Conservation (phyloP, 768 basidiomycete genomes). For the Phylloporus rhodoxanthus region DNA sequence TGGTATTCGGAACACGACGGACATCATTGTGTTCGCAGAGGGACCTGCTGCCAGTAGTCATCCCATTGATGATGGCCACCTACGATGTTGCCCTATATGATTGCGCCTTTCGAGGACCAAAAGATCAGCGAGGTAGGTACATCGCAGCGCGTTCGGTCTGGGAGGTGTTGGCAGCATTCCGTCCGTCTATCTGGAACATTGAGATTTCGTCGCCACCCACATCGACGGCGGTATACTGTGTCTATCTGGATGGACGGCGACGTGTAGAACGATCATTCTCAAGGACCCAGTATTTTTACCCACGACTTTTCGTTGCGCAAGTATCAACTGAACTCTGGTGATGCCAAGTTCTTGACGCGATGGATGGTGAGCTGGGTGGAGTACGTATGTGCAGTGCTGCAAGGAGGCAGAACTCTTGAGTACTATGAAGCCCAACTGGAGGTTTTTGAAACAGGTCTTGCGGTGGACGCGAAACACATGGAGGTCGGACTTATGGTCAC, state of each 20-base stretch:
- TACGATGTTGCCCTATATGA: no score
- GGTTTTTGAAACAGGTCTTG: conserved; percentile 40
- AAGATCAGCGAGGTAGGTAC: no score
- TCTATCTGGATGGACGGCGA: conserved; percentile 90
- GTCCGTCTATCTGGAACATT: no score
- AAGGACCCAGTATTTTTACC: background rate
- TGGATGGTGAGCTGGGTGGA: conserved; percentile 74
- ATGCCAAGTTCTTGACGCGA: conserved; percentile 88
- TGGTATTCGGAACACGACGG: no score
- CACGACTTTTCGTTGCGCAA: conserved; percentile 65
- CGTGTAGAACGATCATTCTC: no score
- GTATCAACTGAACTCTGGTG: conserved; percentile 91
- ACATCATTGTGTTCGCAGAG: no score
- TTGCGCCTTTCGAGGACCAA: no score
- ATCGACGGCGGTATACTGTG: conserved; percentile 92
- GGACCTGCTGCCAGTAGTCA: no score
- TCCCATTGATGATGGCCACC: no score
- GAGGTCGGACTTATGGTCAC: no score
- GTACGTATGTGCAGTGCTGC: conserved; percentile 56
- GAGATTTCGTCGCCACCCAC: conserved; percentile 34
- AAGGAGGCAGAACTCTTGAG: conserved; percentile 79
- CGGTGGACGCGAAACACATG: conserved; percentile 71
- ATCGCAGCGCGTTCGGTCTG: no score
- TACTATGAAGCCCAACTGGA: conserved; percentile 97
- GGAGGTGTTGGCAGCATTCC: no score